Percentiles rank a stretch among this genome's conserved stretches.
These are phyloP conservation scores for Camelina neglecta DNA, from an alignment of 345 rosid species.

Conservation along the genomic window DNA sequence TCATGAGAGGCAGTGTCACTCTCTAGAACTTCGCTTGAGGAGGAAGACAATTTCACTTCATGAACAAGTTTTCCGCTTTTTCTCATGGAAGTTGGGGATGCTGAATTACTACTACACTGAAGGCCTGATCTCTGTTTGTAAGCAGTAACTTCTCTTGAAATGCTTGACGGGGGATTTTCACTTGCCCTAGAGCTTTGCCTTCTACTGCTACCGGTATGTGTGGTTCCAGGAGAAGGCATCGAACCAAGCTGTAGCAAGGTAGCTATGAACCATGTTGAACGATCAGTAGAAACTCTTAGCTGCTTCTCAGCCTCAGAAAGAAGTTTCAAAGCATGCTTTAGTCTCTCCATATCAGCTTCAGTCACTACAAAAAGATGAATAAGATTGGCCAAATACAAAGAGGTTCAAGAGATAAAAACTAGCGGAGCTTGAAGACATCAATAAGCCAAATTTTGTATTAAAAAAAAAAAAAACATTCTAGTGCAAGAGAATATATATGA, in stretches of 20 bases:
- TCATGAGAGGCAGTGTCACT: conserved; percentile 49
- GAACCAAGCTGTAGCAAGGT: conserved; percentile 92
- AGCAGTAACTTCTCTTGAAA: conserved; percentile 61
- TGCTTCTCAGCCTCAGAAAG: conserved; percentile 96
- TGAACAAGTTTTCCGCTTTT: conserved; percentile 50
- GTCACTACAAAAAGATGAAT: conserved; percentile 53
- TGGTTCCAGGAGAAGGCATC: conserved; percentile 69
- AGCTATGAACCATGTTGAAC: conserved; percentile 95
- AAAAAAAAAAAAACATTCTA: conserved; percentile 5
- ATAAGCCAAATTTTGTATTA: neutral
- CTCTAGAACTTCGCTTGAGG: conserved; percentile 47
- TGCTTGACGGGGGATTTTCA: conserved; percentile 71
- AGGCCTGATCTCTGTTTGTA: conserved; percentile 59
- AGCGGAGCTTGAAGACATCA: neutral
- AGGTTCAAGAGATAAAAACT: neutral
- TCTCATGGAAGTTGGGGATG: conserved; percentile 59
- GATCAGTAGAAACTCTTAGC: conserved; percentile 77
- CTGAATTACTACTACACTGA: conserved; percentile 48
- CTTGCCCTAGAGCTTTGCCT: conserved; percentile 80
- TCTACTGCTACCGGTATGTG: conserved; percentile 75
- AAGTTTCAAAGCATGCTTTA: conserved; percentile 90
- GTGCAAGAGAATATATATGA: neutral
- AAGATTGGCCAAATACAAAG: neutral
- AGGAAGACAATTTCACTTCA: conserved; percentile 47
- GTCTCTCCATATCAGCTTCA: conserved; percentile 74